Base-by-base conservation (phyloP, 176 grass and related monocot genomes). In the Saccharum spontaneum region DNA sequence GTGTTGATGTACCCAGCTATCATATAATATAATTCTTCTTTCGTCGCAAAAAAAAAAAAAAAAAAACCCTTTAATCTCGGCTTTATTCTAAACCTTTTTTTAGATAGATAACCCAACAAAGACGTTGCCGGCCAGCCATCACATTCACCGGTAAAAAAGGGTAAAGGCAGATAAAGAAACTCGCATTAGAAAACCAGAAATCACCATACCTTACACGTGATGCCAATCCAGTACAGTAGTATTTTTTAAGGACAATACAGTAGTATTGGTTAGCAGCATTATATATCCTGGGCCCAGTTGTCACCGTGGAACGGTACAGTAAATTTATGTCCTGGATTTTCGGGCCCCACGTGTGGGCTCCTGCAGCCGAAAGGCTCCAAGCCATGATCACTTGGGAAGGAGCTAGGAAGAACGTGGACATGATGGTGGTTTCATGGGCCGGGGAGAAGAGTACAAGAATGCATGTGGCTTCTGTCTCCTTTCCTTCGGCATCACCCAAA, bases 321-420 rank as follows among this genome's bases (percentile, higher is more conserved):
- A 74, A 49, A 31, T 80, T 75, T 69, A 41, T 75, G 82, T 8
- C 60, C 38, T 36, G 78, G 60, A 6, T 76, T 46, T 65, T 50
- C 6, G 69, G 37, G 67, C 14, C 64, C 66, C 33, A 78, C 26
- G 45, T 83, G 7, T 60, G 79, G 84, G 84, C 74, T 75, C 79
- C 38, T 36, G 45, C 48, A 60, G 59, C 84, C 79, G 84, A 90
- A 90, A 90, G 88, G 12, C 83, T 69, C 63, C 82, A 85, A 8
- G 57, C 37, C 76, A 65, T 45, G 38, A 79, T 66, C 76, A 59
- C 18, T 84, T 84, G 59, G 38, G 59, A 48, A 44, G 23, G 54
- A 45, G 65, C 24, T 22, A 67, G 33, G 22, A 75, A 44, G 62
- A 82, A 69, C 69, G 43, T 50, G 70, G 75, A 55, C 70, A 57